Percentiles rank a stretch among this genome's conserved stretches.
These are phyloP conservation scores for Sphagnum fallax DNA, from an alignment of 228 moss, liverwort and hornwort genomes.

Conservation along the genomic window DNA sequence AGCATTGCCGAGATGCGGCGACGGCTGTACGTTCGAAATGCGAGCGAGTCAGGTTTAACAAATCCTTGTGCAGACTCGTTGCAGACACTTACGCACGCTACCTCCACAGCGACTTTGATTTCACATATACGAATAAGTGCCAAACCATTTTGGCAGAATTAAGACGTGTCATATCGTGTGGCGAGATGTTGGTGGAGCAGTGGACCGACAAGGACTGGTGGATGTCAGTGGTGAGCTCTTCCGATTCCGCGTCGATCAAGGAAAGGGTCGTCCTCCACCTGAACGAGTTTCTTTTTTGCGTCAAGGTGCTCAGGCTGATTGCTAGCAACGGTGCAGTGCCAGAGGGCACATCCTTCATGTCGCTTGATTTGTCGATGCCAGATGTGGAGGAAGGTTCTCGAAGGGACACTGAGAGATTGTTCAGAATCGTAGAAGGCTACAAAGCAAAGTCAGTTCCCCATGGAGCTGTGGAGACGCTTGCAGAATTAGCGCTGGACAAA, in stretches of 20 bases:
- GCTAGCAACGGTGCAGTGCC: constrained; percentile 30
- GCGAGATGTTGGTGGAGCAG: constrained; percentile 31
- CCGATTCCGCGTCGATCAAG: constrained; percentile 27
- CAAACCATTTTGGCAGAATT: constrained; percentile 31
- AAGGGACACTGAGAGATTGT: constrained; percentile 17
- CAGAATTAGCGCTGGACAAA: too few species aligned
- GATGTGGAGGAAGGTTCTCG: constrained; percentile 37
- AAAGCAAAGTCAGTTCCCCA: too few species aligned
- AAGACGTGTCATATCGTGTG: constrained; percentile 36
- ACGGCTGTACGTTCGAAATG: too few species aligned
- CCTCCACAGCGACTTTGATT: constrained; percentile 25
- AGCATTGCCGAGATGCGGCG: too few species aligned
- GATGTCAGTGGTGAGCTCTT: constrained; percentile 23
- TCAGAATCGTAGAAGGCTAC: constrained; percentile 9
- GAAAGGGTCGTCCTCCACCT: constrained; percentile 28
- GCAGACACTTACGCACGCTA: constrained; percentile 34
- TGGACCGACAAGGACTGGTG: constrained; percentile 45
- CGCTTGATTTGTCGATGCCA: constrained; percentile 25
- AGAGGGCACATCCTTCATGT: constrained; percentile 28
- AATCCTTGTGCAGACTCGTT: constrained; percentile 39
- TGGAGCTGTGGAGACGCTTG: too few species aligned
- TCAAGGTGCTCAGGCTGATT: constrained; percentile 24
- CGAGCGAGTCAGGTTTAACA: constrained; percentile 29
- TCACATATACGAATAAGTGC: constrained; percentile 25
- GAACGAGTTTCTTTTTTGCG: constrained; percentile 29